These are phyloP conservation scores for Neopestalotiopsis clavispora DNA, from an alignment of 2,329 filamentous ascomycete genomes.

Conservation along the genomic window DNA sequence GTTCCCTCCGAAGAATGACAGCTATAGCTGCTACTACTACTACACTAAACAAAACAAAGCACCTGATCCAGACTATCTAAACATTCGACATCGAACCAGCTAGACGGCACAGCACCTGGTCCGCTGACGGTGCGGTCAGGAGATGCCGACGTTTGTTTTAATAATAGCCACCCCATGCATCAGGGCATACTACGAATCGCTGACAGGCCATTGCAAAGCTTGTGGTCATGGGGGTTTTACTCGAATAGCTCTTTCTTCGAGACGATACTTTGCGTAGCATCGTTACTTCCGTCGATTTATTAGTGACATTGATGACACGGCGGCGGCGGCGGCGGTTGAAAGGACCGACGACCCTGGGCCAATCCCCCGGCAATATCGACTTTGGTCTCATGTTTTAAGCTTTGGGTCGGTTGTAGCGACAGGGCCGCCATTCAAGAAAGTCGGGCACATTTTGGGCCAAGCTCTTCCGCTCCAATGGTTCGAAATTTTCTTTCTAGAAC, in stretches of 20 bases:
- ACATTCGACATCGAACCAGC: slow-evolving; percentile 14
- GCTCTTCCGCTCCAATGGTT: not conserved
- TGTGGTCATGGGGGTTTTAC: not conserved
- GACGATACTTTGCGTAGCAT: not conserved
- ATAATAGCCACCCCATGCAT: not conserved
- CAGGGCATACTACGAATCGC: not conserved
- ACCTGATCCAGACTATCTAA: slow-evolving; percentile 3
- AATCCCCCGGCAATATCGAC: slow-evolving; percentile 11
- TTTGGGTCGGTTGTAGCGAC: not conserved
- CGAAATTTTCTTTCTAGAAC: slow-evolving; percentile 14
- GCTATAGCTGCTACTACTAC: not conserved
- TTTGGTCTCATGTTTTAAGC: slow-evolving; percentile 5
- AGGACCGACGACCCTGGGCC: slow-evolving; percentile 13
- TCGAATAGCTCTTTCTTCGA: not conserved
- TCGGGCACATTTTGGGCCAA: not conserved
- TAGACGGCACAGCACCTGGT: not conserved
- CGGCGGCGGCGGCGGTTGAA: slow-evolving; percentile 3
- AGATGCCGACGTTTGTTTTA: not conserved
- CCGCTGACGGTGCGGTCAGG: not conserved
- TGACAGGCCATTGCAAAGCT: not conserved
- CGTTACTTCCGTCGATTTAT: not conserved
- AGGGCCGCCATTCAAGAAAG: not conserved
- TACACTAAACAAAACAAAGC: not conserved
- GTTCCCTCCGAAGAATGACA: not conserved
- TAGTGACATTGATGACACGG: slow-evolving; percentile 4